phyloP scores from a whole-genome alignment of 2,329 filamentous ascomycete genomes.

The Chaetomium strumarium region DNA sequence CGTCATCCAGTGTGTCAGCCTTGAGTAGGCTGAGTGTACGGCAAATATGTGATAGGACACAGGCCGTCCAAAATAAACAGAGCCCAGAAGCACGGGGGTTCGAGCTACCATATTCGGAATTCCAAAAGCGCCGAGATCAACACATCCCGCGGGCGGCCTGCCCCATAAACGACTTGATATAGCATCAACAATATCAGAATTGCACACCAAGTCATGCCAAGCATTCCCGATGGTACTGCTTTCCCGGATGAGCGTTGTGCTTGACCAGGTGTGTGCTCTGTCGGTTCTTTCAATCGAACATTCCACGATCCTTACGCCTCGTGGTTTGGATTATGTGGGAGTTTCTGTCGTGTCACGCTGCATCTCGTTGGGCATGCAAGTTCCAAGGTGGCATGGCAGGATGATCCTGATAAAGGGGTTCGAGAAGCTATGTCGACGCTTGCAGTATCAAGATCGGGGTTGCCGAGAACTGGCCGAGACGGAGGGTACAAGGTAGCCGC shows the following conservation, averaged over 20 bases:
- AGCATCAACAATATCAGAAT: slow-evolving; percentile 6
- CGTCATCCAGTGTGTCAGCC: slow-evolving; percentile 10
- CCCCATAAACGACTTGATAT: background rate
- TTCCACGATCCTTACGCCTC: background rate
- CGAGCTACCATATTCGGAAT: slow-evolving; percentile 11
- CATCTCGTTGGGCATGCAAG: background rate
- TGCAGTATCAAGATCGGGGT: background rate
- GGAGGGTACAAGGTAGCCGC: background rate
- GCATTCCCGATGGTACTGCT: background rate
- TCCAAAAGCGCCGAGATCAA: slow-evolving; percentile 8
- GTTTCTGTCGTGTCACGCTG: background rate
- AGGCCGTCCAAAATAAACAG: slow-evolving; percentile 4
- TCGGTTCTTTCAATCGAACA: background rate
- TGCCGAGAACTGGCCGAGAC: background rate
- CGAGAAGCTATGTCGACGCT: background rate
- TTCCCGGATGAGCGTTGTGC: background rate
- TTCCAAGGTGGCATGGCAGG: background rate
- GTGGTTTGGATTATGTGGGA: background rate
- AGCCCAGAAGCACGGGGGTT: background rate
- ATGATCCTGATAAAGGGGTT: background rate
- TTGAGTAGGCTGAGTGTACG: slow-evolving; percentile 8
- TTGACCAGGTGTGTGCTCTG: background rate
- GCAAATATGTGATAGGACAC: slow-evolving; percentile 18
- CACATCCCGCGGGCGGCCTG: background rate
- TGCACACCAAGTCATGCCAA: background rate